These are phyloP conservation scores for Saccharomyces kudriavzevii DNA, from an alignment of 805 yeast genomes.

Conservation along the genomic window DNA sequence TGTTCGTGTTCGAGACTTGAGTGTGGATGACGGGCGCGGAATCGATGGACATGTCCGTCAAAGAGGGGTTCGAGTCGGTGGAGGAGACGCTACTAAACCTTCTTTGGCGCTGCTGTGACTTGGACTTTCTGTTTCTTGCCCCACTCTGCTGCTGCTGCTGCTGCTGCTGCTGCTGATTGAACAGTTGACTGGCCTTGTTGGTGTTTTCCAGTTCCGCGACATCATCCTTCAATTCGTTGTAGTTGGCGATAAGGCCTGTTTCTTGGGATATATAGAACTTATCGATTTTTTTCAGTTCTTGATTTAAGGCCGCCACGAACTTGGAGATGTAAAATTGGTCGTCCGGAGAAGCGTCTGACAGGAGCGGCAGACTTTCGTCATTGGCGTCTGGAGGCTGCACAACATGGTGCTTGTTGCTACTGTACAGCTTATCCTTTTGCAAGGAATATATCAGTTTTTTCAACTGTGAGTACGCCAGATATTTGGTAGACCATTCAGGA, in stretches of 20 bases:
- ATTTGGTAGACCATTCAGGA: conserved; percentile 94
- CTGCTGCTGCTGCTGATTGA: conserved; percentile 3
- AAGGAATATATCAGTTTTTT: conserved; percentile 77
- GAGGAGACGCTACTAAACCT: conserved; percentile 9
- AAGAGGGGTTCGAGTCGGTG: neutral
- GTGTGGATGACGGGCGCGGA: neutral
- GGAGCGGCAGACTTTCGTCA: conserved; percentile 7
- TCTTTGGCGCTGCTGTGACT: neutral
- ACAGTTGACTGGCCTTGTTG: neutral
- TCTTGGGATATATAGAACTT: conserved; percentile 66
- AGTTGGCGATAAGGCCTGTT: conserved; percentile 29
- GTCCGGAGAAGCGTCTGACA: conserved; percentile 18
- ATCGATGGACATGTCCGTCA: neutral
- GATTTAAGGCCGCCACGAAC: conserved; percentile 67
- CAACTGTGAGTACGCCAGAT: conserved; percentile 80
- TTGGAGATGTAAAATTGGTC: conserved; percentile 43
- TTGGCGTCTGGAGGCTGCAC: conserved; percentile 15
- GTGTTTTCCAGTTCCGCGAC: conserved; percentile 49
- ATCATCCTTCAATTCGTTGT: conserved; percentile 52
- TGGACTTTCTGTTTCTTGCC: conserved; percentile 7
- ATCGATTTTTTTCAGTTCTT: conserved; percentile 70
- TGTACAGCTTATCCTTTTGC: conserved; percentile 51
- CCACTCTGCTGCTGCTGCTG: conserved; percentile 12
- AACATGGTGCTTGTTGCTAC: conserved; percentile 4
- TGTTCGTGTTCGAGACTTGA: neutral